Evolutionary conservation across 805 yeast species (phyloP).

Genomic region (Candida xiaguanensis): DNA sequence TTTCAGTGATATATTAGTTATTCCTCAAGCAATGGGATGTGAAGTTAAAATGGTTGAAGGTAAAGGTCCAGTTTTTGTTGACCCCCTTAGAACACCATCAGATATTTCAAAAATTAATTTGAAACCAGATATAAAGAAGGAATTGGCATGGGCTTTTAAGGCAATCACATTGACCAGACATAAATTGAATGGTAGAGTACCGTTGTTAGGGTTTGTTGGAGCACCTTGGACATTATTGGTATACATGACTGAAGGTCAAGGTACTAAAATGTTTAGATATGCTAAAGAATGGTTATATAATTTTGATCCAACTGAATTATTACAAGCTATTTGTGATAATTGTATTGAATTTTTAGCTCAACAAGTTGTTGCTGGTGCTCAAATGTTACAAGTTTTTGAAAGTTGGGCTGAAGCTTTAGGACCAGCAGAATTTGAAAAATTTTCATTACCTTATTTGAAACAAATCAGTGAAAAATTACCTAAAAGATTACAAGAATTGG

Average conservation of each 20-base stretch:
- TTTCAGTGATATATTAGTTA: slow-evolving; percentile 90
- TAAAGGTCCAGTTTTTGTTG: slow-evolving; percentile 89
- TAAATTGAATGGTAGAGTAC: slow-evolving; percentile 85
- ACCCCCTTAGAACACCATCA: slow-evolving; percentile 72
- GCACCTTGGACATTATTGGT: slow-evolving; percentile 98
- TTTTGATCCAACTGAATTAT: slow-evolving; percentile 63
- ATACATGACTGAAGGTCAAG: slow-evolving; percentile 97
- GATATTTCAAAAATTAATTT: slow-evolving; percentile 61
- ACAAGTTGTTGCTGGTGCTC: slow-evolving; percentile 97
- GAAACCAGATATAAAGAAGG: slow-evolving; percentile 68
- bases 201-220: slow-evolving; percentile 92
- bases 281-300: slow-evolving; percentile 91
- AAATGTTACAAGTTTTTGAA: slow-evolving; percentile 94
- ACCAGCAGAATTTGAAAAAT: slow-evolving; percentile 82
- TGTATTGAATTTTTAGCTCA: slow-evolving; percentile 90
- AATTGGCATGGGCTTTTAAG: slow-evolving; percentile 90
- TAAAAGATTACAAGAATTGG: slow-evolving; percentile 63
- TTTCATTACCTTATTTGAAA: slow-evolving; percentile 81
- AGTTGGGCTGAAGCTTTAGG: slow-evolving; percentile 98
- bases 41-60: slow-evolving; percentile 91
- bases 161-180: slow-evolving; percentile 89
- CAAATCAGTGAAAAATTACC: slow-evolving; percentile 74
- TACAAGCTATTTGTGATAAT: slow-evolving; percentile 78
- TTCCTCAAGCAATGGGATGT: slow-evolving; percentile 98
- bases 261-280: slow-evolving; percentile 84